These are phyloP conservation scores for Hypoxylon sp. DNA, from an alignment of 2,329 filamentous ascomycete species.

Conservation along the genomic window DNA sequence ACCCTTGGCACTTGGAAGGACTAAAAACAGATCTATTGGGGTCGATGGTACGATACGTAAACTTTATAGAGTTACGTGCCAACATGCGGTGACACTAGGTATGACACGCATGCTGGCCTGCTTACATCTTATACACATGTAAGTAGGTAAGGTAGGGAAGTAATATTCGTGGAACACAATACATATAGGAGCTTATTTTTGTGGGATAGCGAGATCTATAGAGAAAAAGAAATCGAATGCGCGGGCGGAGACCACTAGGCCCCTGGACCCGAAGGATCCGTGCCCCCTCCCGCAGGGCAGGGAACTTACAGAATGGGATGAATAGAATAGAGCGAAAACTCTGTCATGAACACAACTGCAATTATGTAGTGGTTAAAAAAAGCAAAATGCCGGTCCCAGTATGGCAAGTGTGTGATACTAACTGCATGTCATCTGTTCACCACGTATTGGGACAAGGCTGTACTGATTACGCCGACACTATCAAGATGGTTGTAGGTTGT, in stretches of 20 bases:
- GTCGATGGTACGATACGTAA: conserved; percentile 33
- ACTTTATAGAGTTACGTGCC: conserved; percentile 26
- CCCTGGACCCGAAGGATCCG: conserved; percentile 33
- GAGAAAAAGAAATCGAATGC: conserved; percentile 11
- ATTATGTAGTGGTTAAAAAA: conserved; percentile 21
- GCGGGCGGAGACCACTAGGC: conserved; percentile 7
- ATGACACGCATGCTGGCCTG: conserved; percentile 23
- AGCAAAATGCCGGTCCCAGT: conserved; percentile 28
- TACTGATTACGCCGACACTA: conserved; percentile 34
- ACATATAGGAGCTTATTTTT: conserved; percentile 1
- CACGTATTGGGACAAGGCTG: conserved; percentile 29
- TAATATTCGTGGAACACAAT: neutral
- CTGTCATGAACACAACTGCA: conserved; percentile 2
- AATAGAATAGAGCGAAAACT: conserved; percentile 12
- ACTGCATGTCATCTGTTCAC: conserved; percentile 35
- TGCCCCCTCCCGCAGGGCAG: conserved; percentile 6
- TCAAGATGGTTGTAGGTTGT: conserved; percentile 14
- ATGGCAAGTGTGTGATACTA: conserved; percentile 31
- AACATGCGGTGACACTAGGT: conserved; percentile 37
- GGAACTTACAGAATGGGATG: conserved; percentile 4
- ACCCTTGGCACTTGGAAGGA: neutral
- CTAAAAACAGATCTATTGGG: conserved; percentile 13
- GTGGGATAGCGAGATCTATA: conserved; percentile 12
- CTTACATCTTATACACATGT: conserved; percentile 9
- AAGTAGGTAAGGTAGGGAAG: conserved; percentile 9